Base-by-base conservation (phyloP, 345 rosid species). In the Adansonia digitata region DNA sequence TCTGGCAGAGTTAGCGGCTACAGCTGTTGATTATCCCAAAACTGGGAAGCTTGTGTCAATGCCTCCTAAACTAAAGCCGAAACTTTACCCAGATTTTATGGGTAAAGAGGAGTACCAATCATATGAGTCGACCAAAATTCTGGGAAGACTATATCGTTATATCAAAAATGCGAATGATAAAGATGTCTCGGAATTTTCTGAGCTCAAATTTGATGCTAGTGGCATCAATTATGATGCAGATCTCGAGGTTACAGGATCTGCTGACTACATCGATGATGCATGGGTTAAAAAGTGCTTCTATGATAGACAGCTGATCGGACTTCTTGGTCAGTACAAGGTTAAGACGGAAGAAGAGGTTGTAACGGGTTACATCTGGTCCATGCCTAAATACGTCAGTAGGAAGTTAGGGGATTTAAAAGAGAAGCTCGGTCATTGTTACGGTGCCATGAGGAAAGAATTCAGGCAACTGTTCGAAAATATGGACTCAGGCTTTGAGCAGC, bases 291-390 rank as follows among this genome's bases (percentile, higher is more conserved):
- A 94, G 81, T 89, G 93, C 76, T 85, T 83, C 12, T 90, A 92
- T 40, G 91, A 94, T 27, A 83, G 88, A n/a, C 96, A 90, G 81
- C 83, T 94, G 59, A 81, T 82, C 20, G 93, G 96, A 60, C 94
- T 92, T 70, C 88, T 90, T 5, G 85, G 81, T 22, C 97, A 91
- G 76, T 92, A 94, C 74, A 88, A 90, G 73, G 98, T 94, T 56
- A 88, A 82, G 64, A 83, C 85, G 75, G 99, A 93, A 82, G 99
- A 91, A 77, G 99, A 93, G 90, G 52, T 95, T 15, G 94, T 95
- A 48, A 95, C 98, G 0, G 99, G 99, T 34, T 94, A 95, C 15
- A 80, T 95, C 72, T 95, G 98, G 98, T 95, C 98, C 27, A 93
- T 95, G 98, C 94, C 92, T 0, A 89, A 83, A 69, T 81, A 85